A percentile compares a stretch with the other conserved stretches of the same genome.
Evolutionary conservation across 1,139 yeast genomes (phyloP).

Genomic region (Magnusiomyces ingens): DNA sequence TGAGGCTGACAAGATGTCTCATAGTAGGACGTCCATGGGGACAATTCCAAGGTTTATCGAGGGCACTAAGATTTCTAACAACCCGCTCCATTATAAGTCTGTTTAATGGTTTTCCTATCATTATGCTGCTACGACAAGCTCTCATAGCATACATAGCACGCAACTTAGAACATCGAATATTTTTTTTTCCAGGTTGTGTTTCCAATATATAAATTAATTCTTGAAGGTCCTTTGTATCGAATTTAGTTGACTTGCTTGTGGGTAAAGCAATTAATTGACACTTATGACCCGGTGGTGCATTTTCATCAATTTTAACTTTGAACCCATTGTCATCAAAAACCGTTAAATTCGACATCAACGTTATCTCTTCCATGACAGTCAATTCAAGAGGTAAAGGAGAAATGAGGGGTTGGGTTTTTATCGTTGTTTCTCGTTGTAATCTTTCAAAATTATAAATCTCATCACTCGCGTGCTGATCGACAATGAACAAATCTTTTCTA

Average conservation of each 20-base stretch:
- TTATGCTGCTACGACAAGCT: conserved; percentile 88
- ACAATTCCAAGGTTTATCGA: conserved; percentile 97
- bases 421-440: conserved; percentile 47
- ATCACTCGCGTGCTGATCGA: conserved; percentile 97
- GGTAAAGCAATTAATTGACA: conserved; percentile 61
- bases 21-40: conserved; percentile 98
- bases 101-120: conserved; percentile 77
- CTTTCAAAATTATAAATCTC: conserved; percentile 86
- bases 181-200: conserved; percentile 33
- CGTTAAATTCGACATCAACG: conserved; percentile 51
- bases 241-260: conserved; percentile 58
- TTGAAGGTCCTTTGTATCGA: conserved; percentile 58
- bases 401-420: conserved; percentile 66
- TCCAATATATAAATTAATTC: conserved; percentile 62
- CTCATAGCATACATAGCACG: conserved; percentile 85
- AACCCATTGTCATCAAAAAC: conserved; percentile 75
- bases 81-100: conserved; percentile 55
- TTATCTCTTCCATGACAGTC: conserved; percentile 70
- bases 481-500: conserved; percentile 57
- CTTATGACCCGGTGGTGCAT: conserved; percentile 49
- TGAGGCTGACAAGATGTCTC: conserved; percentile 67
- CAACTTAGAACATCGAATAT: conserved; percentile 65
- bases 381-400: conserved; percentile 58
- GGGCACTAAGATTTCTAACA: conserved; percentile 56
- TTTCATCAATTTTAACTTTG: conserved; percentile 44